These are phyloP conservation scores for Lyophyllum atratum DNA, from an alignment of 768 basidiomycete species.

Conservation along the genomic window DNA sequence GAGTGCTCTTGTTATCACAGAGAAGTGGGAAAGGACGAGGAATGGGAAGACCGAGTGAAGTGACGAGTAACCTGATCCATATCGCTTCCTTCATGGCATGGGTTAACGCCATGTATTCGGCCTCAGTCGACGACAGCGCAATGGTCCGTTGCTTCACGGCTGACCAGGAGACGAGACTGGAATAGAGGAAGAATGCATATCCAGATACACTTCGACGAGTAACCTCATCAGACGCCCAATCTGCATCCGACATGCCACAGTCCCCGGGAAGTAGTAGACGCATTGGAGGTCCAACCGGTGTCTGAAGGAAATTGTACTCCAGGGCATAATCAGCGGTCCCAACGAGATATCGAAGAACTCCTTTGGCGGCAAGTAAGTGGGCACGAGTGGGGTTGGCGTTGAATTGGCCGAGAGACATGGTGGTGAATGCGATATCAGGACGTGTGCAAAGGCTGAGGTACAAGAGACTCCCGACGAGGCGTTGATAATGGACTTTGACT, in stretches of 20 bases:
- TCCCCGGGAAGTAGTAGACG: not conserved
- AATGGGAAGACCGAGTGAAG: conserved; percentile 1
- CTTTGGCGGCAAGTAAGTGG: conserved; percentile 33
- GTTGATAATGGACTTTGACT: conserved; percentile 5
- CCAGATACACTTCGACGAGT: conserved; percentile 23
- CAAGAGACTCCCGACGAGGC: conserved; percentile 21
- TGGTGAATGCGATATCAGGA: conserved; percentile 5
- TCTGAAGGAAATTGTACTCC: conserved; percentile 12
- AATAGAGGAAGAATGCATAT: conserved; percentile 18
- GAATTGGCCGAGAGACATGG: conserved; percentile 27
- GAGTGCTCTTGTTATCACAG: not conserved
- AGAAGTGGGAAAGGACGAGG: conserved; percentile 11
- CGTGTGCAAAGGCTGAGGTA: conserved; percentile 8
- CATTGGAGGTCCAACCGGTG: not conserved
- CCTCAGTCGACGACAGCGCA: conserved; percentile 13
- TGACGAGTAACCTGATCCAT: conserved; percentile 4
- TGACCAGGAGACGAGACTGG: conserved; percentile 19
- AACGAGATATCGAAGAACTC: conserved; percentile 31
- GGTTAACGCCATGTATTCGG: conserved; percentile 23
- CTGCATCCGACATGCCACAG: conserved; percentile 29
- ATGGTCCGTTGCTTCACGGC: conserved; percentile 17
- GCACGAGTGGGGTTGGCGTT: conserved; percentile 23
- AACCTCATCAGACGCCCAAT: conserved; percentile 29
- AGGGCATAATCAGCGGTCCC: conserved; percentile 25
- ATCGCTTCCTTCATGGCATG: conserved; percentile 15